These are phyloP conservation scores for Russula griseocarnosa DNA, from an alignment of 768 basidiomycete genomes.

Conservation along the genomic window DNA sequence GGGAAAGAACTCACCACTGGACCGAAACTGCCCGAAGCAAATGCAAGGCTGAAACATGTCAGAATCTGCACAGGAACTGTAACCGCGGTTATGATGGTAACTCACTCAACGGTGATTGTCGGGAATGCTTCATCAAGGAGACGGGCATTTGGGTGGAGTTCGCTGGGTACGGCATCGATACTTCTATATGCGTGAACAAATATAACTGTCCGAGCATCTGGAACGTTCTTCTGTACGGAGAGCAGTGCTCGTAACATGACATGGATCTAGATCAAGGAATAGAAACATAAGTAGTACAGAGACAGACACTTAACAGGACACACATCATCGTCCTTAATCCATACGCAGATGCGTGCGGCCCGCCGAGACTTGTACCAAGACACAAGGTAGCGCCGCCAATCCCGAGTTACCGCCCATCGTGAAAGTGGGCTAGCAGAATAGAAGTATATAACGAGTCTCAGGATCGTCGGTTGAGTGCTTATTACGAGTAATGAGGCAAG, in stretches of 20 bases:
- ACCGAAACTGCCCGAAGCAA: constrained; percentile 20
- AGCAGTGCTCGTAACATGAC: constrained; percentile 27
- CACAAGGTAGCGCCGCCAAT: constrained; percentile 15
- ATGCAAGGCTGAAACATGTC: constrained; percentile 19
- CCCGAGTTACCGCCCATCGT: constrained; percentile 3
- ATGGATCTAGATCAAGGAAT: constrained; percentile 19
- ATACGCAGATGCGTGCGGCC: constrained; percentile 25
- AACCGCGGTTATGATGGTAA: neutral
- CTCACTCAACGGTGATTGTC: constrained; percentile 27
- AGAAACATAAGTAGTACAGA: neutral
- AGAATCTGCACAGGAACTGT: neutral
- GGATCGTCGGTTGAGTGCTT: constrained; percentile 20
- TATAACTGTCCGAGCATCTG: constrained; percentile 25
- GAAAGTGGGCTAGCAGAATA: constrained; percentile 20
- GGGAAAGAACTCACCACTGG: constrained; percentile 19
- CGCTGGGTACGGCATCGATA: constrained; percentile 24
- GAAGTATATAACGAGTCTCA: constrained; percentile 12
- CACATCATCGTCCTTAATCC: constrained; percentile 29
- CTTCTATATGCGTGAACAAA: constrained; percentile 27
- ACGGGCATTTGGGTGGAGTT: constrained; percentile 28
- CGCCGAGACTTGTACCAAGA: constrained; percentile 23
- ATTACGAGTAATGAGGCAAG: constrained; percentile 14
- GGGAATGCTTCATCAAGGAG: constrained; percentile 29
- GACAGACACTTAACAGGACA: neutral
- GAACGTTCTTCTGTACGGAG: constrained; percentile 25